phyloP scores from a whole-genome alignment of 176 grass and related monocot species.

The Oryza meyeriana region DNA sequence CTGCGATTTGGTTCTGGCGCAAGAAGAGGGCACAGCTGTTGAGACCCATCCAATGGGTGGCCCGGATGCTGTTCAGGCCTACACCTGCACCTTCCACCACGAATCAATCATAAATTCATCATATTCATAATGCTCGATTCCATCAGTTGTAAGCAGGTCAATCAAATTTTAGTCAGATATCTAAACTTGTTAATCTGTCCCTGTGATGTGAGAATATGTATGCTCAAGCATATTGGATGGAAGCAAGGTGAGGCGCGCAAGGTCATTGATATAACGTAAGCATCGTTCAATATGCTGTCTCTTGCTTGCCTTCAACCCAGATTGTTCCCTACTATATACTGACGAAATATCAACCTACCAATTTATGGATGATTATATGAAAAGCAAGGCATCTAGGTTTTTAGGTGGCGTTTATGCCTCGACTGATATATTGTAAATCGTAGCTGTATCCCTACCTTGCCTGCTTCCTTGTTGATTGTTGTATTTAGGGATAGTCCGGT shows the following conservation, averaged over 20 bases:
- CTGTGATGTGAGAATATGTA: neutral
- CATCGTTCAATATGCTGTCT: neutral
- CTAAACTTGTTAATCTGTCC: neutral
- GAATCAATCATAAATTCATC: neutral
- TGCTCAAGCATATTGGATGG: neutral
- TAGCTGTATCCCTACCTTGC: neutral
- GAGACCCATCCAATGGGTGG: conserved; percentile 48
- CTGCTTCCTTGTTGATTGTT: neutral
- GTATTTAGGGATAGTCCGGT: neutral
- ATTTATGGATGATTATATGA: neutral
- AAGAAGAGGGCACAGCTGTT: conserved; percentile 57
- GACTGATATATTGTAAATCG: neutral
- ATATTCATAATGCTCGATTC: neutral
- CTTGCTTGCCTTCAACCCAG: neutral
- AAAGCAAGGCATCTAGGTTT: neutral
- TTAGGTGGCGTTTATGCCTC: neutral
- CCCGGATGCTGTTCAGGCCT: conserved; percentile 20
- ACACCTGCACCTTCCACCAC: neutral
- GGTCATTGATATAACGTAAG: neutral
- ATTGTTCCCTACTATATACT: neutral
- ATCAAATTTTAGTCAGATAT: neutral
- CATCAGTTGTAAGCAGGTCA: neutral
- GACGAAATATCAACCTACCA: neutral
- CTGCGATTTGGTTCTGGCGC: conserved; percentile 65
- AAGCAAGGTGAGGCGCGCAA: neutral